These are phyloP conservation scores for Pythium rhizo-oryzae DNA, from an alignment of 352 stramenopile species.

Conservation along the genomic window DNA sequence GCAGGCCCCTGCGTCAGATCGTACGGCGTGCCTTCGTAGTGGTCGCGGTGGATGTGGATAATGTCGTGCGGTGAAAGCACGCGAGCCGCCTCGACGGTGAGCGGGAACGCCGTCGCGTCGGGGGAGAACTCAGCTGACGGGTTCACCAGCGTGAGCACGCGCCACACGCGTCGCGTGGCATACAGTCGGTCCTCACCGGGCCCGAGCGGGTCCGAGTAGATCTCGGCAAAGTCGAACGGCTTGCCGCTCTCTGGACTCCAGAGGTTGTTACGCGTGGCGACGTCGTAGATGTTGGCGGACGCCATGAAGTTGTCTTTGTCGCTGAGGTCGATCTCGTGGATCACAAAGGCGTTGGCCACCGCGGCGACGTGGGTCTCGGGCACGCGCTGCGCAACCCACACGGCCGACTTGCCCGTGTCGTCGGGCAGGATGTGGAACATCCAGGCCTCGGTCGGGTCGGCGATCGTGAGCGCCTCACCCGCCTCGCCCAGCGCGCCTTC, in stretches of 20 bases:
- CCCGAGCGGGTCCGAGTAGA: conserved; percentile 62
- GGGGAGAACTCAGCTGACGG: conserved; percentile 67
- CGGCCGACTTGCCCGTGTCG: conserved; percentile 87
- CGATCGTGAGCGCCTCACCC: conserved; percentile 91
- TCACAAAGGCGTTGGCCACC: conserved; percentile 96
- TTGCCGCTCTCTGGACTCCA: conserved; percentile 59
- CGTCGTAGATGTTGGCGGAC: conserved; percentile 84
- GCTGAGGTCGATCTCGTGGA: conserved; percentile 82
- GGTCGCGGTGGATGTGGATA: conserved; percentile 87
- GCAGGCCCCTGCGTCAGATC: conserved; percentile 82
- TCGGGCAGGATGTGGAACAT: conserved; percentile 96
- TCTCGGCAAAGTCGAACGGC: conserved; percentile 88
- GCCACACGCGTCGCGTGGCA: conserved; percentile 89
- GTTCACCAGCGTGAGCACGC: conserved; percentile 80
- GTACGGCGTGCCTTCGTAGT: conserved; percentile 93
- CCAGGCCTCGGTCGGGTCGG: conserved; percentile 91
- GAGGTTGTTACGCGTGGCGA: conserved; percentile 78
- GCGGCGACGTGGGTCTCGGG: conserved; percentile 78
- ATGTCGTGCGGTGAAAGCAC: conserved; percentile 71
- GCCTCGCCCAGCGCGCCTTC: conserved; percentile 61
- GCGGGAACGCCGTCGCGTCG: conserved; percentile 77
- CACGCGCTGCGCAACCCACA: conserved; percentile 94
- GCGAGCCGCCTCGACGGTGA: conserved; percentile 65
- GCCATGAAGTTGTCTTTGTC: conserved; percentile 88
- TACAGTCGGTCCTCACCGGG: conserved; percentile 65